Evolutionary conservation across 441 rosid genomes (phyloP).

Genomic region (Flueggea neowawraea): DNA sequence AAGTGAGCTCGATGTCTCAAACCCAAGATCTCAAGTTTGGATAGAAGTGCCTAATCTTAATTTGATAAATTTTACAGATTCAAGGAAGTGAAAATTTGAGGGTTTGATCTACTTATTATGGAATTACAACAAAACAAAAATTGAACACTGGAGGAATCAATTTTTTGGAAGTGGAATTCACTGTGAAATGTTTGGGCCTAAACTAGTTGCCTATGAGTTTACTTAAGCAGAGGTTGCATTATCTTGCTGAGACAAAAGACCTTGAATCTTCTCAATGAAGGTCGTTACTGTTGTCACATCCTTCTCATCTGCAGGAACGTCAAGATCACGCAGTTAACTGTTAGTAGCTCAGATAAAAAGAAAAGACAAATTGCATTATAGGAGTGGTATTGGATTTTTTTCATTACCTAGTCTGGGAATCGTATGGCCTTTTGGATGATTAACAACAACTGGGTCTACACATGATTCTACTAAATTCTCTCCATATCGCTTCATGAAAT

Average conservation of each 20-base stretch:
- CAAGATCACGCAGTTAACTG: no score
- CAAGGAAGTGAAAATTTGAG: no score
- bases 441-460: slow-evolving; percentile 50
- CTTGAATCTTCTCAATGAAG: slow-evolving; percentile 47
- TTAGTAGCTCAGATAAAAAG: no score
- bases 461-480: slow-evolving; percentile 44
- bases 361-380: not conserved
- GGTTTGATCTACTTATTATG: no score
- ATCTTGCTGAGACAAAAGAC: slow-evolving; percentile 23
- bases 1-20: no score
- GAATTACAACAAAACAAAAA: no score
- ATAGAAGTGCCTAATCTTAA: no score
- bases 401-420: slow-evolving; percentile 76
- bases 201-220: not conserved
- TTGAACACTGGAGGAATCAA: no score
- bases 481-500: slow-evolving; percentile 75
- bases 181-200: not conserved
- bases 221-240: not conserved
- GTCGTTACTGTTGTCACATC: slow-evolving; percentile 34
- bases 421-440: slow-evolving; percentile 94
- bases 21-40: no score
- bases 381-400: not conserved
- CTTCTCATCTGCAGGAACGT: slow-evolving; percentile 47
- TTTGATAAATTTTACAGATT: no score
- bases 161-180: not conserved